Evolutionary conservation across 805 yeast genomes (phyloP), one percentile per base, ranked within the genome.

Genomic region (Komagataella ulmi): DNA sequence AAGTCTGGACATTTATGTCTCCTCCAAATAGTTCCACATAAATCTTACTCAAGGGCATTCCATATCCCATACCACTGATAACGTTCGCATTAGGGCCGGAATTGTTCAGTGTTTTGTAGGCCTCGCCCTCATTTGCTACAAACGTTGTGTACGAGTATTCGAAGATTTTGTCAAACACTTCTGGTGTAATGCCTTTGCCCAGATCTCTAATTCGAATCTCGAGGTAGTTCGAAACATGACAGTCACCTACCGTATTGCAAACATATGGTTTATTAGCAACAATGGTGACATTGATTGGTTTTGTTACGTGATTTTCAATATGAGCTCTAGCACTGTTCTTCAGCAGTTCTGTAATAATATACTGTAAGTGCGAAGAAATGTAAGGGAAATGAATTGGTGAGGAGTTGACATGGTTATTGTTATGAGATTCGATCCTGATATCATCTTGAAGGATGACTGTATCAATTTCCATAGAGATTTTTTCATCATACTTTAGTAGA

Each of bases 1-100:
- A 74, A 49, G 84, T 79, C 62, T 85, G 88, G 24, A 87, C 70
- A 54, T 80, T 80, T 50, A 87, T 71, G 48, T 70, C 71, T 2
- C 93, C 93, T 46, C 83, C 84, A 62, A 85, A 84, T 61, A 83
- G 74, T 59, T 81, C 85, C 30, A 84, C 80, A 59, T 85, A 85
- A 0, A 88, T 84, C 58, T 79, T 70, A 54, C 90, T 85, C 55
- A 91, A 69, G 6, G 98, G 98, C 52, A 91, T 66, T 0, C 99
- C 99, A 62, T 88, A 91, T 0, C 98, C 98, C 86, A 93, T 85
- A 0, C 99, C 99, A 0, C 97, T 96, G 43, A 91, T 80, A 7
- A 76, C 70, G 58, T 76, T 76, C 44, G 58, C 77, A 19, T 75
- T 74, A 47, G 73, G 72, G 1, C 86, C 84, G 1, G 83, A 81